Conservation (phyloP, 2,329 filamentous ascomycete genomes). For the Neopestalotiopsis rosae region DNA sequence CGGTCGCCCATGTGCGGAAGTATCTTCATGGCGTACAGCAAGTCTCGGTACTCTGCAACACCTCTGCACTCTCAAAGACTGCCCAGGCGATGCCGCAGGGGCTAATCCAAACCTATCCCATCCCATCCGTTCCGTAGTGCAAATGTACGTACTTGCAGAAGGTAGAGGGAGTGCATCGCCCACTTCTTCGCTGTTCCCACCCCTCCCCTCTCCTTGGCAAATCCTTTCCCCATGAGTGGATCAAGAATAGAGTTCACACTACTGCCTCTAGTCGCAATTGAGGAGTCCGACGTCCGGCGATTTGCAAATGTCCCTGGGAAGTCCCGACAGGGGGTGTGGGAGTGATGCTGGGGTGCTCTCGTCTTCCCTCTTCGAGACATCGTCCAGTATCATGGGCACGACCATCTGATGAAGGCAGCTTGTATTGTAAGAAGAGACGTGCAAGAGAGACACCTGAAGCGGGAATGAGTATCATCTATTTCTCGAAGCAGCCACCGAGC, state of each 20-base stretch:
- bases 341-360: background rate
- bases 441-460: constrained; percentile 4
- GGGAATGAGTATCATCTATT: constrained; percentile 7
- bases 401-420: background rate
- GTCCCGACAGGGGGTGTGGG: constrained; percentile 16
- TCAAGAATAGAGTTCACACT: constrained; percentile 22
- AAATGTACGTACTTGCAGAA: background rate
- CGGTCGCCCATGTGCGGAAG: constrained; percentile 16
- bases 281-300: constrained; percentile 18
- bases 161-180: background rate
- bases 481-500: background rate
- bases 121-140: background rate
- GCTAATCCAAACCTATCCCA: background rate
- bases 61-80: background rate
- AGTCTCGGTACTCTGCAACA: constrained; percentile 8
- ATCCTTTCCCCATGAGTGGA: constrained; percentile 1
- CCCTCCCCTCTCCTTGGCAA: background rate
- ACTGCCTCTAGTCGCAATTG: constrained; percentile 16
- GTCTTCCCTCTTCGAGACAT: background rate
- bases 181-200: background rate
- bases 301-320: constrained; percentile 18
- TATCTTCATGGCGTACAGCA: constrained; percentile 6
- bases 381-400: background rate
- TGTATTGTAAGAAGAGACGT: background rate
- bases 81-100: background rate